phyloP scores from a whole-genome alignment of 2,329 filamentous ascomycete species.

The Delphinella strobiligena region DNA sequence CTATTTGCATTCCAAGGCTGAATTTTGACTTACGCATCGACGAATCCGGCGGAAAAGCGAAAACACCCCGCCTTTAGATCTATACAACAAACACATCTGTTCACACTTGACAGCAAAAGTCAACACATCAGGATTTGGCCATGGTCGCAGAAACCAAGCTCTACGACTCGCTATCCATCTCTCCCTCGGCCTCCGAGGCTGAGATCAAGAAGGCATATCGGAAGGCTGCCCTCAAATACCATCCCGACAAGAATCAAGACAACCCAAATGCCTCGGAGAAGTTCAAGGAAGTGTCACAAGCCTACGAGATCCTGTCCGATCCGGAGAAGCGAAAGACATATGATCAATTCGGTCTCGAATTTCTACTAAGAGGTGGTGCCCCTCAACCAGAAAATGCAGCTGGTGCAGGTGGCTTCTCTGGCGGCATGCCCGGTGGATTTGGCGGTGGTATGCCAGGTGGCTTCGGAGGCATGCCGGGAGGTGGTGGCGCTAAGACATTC shows the following conservation, averaged over 20 bases:
- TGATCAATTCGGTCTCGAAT: constrained; percentile 89
- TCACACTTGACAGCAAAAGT: background rate
- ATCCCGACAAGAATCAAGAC: constrained; percentile 97
- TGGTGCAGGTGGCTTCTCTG: constrained; percentile 30
- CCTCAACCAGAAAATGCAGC: constrained; percentile 48
- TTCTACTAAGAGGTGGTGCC: constrained; percentile 68
- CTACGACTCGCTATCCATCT: constrained; percentile 74
- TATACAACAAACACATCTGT: background rate
- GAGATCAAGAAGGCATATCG: constrained; percentile 96
- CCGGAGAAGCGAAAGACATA: constrained; percentile 94
- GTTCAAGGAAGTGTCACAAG: constrained; percentile 96
- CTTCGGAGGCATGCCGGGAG: constrained; percentile 25
- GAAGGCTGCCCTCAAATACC: constrained; percentile 70
- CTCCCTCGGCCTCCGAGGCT: constrained; percentile 71
- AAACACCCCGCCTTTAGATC: background rate
- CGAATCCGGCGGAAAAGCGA: background rate
- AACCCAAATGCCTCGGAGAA: constrained; percentile 76
- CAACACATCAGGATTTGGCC: constrained; percentile 25
- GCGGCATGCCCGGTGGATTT: constrained; percentile 47
- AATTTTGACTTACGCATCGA: no score
- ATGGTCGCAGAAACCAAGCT: constrained; percentile 96
- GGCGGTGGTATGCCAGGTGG: constrained; percentile 40
- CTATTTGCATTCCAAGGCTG: no score
- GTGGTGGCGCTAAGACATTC: constrained; percentile 44
- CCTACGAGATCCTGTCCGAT: constrained; percentile 95